phyloP scores from a whole-genome alignment of 345 rosid species.

The Angophora floribunda region DNA sequence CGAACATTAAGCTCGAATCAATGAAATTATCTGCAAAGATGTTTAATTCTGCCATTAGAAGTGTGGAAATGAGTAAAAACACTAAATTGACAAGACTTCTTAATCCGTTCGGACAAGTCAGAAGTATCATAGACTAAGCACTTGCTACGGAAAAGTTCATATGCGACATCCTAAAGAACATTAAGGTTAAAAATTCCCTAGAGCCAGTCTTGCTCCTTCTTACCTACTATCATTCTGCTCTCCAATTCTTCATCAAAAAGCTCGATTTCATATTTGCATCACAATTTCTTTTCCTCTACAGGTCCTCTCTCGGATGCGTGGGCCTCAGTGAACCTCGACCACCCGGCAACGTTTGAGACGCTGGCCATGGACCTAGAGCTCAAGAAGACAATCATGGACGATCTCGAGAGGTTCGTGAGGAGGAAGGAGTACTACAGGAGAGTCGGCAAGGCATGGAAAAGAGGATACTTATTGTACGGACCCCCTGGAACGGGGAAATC shows the following conservation, averaged over 20 bases:
- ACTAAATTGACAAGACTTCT: background rate
- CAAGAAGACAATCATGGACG: constrained; percentile 1
- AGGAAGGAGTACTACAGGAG: constrained; percentile 4
- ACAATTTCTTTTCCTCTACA: background rate
- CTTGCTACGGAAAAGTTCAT: background rate
- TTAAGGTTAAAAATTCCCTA: background rate
- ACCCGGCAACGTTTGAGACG: constrained; percentile 5
- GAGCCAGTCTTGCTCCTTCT: background rate
- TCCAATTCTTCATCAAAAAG: background rate
- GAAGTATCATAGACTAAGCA: background rate
- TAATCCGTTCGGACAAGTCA: background rate
- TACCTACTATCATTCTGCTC: background rate
- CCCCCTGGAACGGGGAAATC: constrained; percentile 12
- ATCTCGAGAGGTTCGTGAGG: background rate
- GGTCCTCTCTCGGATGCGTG: constrained; percentile 21
- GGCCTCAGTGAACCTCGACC: constrained; percentile 45
- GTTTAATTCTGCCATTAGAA: background rate
- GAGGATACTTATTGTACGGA: constrained; percentile 10
- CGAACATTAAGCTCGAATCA: background rate
- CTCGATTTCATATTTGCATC: background rate
- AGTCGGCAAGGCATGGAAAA: constrained; percentile 12
- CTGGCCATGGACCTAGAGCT: constrained; percentile 1
- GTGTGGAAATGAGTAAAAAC: background rate
- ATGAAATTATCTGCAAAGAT: background rate
- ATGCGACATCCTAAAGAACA: background rate